Base-by-base conservation (phyloP, 352 stramenopile genomes). In the Stephanocyclus meneghinianus region DNA sequence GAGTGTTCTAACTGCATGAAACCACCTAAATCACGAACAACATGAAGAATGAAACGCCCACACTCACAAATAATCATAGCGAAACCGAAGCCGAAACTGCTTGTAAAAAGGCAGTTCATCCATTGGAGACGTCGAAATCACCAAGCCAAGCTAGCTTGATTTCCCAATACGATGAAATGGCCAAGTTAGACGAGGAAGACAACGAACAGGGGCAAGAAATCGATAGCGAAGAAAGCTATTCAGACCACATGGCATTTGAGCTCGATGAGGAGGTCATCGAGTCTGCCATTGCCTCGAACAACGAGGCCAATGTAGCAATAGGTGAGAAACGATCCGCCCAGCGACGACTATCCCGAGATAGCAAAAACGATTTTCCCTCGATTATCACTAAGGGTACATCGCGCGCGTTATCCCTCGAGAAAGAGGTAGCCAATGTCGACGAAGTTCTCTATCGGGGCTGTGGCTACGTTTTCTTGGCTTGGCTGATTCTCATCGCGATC, bases 371-470 rank as follows among this genome's bases (percentile, higher is more conserved):
- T 66, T 66, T 51, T 13, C 37, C 35, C 32, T 53, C 45, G 13
- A 53, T 51, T n/a, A n/a, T 16, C 37, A n/a, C 57, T 5, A 11
- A 48, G 10, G 50, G 32, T 18, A 53, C 37, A 48, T 5, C 40
- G 11, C n/a, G 40, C 18, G 42, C 18, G 29, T 37, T 76, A 29
- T 75, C 61, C 37, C 51, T 83, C 57, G 68, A 83, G 9, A 63
- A 74, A 10, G 68, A 83, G 13, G 61, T 77, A 16, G 61, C 48
- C 6, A 42, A 51, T 18, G 68, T 83, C 3, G 75, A 83, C 37
- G n/a, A 35, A 42, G 32, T 83, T 18, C 63, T 77, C 10, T 75
- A 64, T 29, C 48, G 32, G n/a, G 32, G 48, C 32, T 67, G 50
- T 26, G 21, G 2, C 2, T 62, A 50, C 18, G 62, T 76, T 15